These are phyloP conservation scores for Exophiala sideris DNA, from an alignment of 2,329 filamentous ascomycete genomes.

Conservation along the genomic window DNA sequence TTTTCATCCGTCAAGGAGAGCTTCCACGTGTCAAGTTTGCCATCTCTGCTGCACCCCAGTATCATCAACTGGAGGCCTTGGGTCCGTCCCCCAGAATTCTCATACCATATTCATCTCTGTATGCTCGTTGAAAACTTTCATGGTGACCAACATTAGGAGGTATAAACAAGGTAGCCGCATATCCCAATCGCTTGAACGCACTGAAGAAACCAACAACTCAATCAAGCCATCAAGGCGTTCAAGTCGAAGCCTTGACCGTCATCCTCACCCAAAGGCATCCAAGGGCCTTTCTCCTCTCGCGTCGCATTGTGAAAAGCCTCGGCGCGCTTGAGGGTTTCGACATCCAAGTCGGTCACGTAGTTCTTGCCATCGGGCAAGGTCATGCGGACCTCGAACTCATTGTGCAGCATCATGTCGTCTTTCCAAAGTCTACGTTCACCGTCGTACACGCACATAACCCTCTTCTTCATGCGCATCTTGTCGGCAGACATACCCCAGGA, in stretches of 20 bases:
- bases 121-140: slow-evolving; percentile 1
- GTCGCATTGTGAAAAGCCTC: slow-evolving; percentile 77
- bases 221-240: slow-evolving; percentile 31
- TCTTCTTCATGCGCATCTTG: slow-evolving; percentile 98
- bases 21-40: not conserved
- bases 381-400: slow-evolving; percentile 88
- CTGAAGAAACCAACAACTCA: slow-evolving; percentile 3
- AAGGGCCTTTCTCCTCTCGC: slow-evolving; percentile 81
- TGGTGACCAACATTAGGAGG: slow-evolving; percentile 8
- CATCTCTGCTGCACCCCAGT: not conserved
- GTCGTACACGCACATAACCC: slow-evolving; percentile 89
- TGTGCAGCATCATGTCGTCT: slow-evolving; percentile 98
- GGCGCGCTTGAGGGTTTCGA: slow-evolving; percentile 84
- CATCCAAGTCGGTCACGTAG: slow-evolving; percentile 90
- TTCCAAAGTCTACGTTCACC: slow-evolving; percentile 85
- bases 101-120: slow-evolving; percentile 8
- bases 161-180: slow-evolving; percentile 1
- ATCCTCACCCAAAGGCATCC: slow-evolving; percentile 48
- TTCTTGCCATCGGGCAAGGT: slow-evolving; percentile 69
- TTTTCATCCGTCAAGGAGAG: slow-evolving; percentile 18
- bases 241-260: slow-evolving; percentile 30
- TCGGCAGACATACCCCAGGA: slow-evolving; percentile 90
- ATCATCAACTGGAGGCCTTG: no score
- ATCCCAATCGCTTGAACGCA: slow-evolving; percentile 22
- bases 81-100: slow-evolving; percentile 3